Conservation (phyloP, 2,329 filamentous ascomycete genomes). For the Stachybotrys echinatus region DNA sequence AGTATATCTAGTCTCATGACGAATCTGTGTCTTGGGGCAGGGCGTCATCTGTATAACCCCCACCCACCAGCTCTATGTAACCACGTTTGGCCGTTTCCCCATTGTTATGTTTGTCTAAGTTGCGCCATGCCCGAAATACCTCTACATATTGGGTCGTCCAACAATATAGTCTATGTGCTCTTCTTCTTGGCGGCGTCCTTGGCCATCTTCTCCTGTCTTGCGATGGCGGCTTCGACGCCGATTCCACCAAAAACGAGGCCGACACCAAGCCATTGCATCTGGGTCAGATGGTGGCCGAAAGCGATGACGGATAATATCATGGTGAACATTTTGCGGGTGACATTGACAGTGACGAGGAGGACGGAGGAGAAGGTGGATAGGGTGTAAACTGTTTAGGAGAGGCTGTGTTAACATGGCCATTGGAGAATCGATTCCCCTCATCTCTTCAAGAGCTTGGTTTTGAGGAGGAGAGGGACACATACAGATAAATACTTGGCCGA, state of each 20-base stretch:
- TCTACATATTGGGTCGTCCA: not conserved
- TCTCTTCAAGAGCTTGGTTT: too few relatives aligned
- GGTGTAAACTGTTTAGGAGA: slow-evolving; percentile 64
- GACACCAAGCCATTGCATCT: slow-evolving; percentile 94
- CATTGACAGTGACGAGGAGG: slow-evolving; percentile 90
- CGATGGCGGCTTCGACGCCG: slow-evolving; percentile 81
- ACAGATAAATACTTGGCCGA: slow-evolving; percentile 96
- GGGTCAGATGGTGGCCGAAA: slow-evolving; percentile 81
- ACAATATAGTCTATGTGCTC: not conserved
- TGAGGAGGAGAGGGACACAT: slow-evolving; percentile 3
- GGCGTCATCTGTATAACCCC: too few relatives aligned
- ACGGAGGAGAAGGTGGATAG: slow-evolving; percentile 88
- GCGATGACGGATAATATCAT: slow-evolving; percentile 96
- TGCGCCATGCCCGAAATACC: not conserved
- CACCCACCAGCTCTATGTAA: too few relatives aligned
- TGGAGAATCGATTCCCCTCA: too few relatives aligned
- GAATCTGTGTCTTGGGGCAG: too few relatives aligned
- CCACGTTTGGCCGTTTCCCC: too few relatives aligned
- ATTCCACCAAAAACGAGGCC: slow-evolving; percentile 92
- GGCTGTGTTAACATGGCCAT: not conserved
- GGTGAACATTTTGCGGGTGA: slow-evolving; percentile 97
- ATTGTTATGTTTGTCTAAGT: not conserved
- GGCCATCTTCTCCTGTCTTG: slow-evolving; percentile 73
- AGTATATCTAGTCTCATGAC: too few relatives aligned
- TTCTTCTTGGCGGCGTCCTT: slow-evolving; percentile 62